Percentiles rank a stretch among this genome's conserved stretches.
phyloP scores from a whole-genome alignment of 2,329 filamentous ascomycete species.

The Rasamsonia emersonii region DNA sequence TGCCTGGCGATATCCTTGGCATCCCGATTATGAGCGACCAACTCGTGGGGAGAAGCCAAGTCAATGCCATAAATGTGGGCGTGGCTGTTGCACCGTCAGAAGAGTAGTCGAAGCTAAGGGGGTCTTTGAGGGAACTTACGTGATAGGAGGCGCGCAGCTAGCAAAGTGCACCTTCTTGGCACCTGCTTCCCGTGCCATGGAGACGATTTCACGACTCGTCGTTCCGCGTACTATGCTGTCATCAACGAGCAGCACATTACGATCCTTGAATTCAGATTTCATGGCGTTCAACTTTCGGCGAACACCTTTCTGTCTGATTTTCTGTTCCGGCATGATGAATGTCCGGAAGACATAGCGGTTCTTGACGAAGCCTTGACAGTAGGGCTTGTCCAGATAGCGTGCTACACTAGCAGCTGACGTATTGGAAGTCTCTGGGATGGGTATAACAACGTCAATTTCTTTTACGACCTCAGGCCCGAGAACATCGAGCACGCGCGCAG shows the following conservation, averaged over 20 bases:
- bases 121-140: conserved; percentile 26
- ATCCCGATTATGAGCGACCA: conserved; percentile 62
- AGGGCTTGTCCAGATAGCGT: conserved; percentile 66
- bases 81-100: conserved; percentile 35
- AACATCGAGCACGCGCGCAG: conserved; percentile 58
- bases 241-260: conserved; percentile 75
- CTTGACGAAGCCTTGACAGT: conserved; percentile 76
- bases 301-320: conserved; percentile 72
- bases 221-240: conserved; percentile 86
- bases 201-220: conserved; percentile 68
- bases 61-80: conserved; percentile 83
- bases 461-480: conserved; percentile 61
- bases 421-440: conserved; percentile 75
- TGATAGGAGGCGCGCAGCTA: conserved; percentile 73
- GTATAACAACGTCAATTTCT: conserved; percentile 73
- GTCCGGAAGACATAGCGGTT: conserved; percentile 84
- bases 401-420: conserved; percentile 71
- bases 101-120: neutral
- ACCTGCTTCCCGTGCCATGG: conserved; percentile 76
- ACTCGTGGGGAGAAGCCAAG: conserved; percentile 60
- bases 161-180: conserved; percentile 77
- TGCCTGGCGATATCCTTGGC: conserved; percentile 53
- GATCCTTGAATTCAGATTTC: conserved; percentile 70
- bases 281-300: conserved; percentile 85
- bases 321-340: conserved; percentile 80